Evolutionary conservation across 176 grass and related monocot genomes (phyloP), one percentile per base, ranked within the genome.

Genomic region (Metroxylon sagu): DNA sequence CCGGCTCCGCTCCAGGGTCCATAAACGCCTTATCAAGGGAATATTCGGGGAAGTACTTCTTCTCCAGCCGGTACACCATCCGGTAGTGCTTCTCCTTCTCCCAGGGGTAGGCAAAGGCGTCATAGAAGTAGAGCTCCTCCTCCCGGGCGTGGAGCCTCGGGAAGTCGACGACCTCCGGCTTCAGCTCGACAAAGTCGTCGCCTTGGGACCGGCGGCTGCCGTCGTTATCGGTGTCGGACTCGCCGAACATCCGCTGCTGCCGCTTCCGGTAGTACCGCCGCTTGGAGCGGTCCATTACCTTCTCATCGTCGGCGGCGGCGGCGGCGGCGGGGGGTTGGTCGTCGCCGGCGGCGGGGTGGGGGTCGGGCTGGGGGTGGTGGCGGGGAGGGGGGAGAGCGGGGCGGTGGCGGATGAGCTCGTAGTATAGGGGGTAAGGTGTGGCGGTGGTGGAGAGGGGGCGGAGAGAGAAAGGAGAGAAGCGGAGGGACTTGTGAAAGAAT

Each of bases 41-140:
- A 52, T 97, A 84, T 56, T 88, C 71, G 1, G 92, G 92, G 69
- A 91, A 91, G 72, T 88, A 97, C 73, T 97, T 97, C 72, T 97
- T 97, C 87, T 97, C 92, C 57, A 97, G 80, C 68, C 72, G 80
- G 74, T 97, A 85, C 28, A 91, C 83, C 87, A 97, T 91, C 75
- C 87, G 83, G 65, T 97, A 97, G 84, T 97, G 92, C 65, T 88
- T 97, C 60, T 97, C 78, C 77, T 91, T 97, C 78, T 97, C 92
- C 92, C 92, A 97, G 18, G 87, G 92, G 26, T 88, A 74, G 4
- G 87, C 87, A 65, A 97, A 97, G 18, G 92, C 64, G 78, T 97
- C 87, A 79, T 97, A 81, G 76, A 91, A 97, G 87, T 88, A 97
- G 50, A 97, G 78, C 15, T 89, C 87, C 83, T 97, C 81, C 76